These are phyloP conservation scores for Cupressus sempervirens DNA, from an alignment of 75 land plant genomes.

Conservation along the genomic window DNA sequence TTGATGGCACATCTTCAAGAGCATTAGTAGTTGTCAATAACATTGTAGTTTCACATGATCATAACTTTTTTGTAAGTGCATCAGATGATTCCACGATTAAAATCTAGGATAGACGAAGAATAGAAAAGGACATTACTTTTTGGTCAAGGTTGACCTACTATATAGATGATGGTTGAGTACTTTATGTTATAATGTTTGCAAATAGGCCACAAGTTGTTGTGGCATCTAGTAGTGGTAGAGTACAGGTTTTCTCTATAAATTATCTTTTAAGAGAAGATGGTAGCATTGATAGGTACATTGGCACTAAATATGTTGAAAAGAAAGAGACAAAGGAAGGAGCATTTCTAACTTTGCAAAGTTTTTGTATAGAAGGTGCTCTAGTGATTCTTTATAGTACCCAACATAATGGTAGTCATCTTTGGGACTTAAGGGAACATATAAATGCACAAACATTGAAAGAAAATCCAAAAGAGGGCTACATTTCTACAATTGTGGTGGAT, in stretches of 20 bases:
- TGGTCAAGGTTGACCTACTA: conserved; percentile 87
- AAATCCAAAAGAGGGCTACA: conserved; percentile 75
- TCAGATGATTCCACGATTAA: conserved; percentile 95
- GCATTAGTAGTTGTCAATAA: too few species aligned
- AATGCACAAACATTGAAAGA: conserved; percentile 63
- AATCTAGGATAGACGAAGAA: conserved; percentile 89
- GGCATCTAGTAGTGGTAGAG: too few species aligned
- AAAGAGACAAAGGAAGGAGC: conserved; percentile 77
- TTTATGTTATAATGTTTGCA: conserved; percentile 62
- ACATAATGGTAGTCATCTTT: conserved; percentile 80
- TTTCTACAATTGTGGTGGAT: conserved; percentile 67
- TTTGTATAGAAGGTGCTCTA: conserved; percentile 48
- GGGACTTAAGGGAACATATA: conserved; percentile 68
- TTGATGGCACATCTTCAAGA: too few species aligned
- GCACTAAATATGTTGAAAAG: conserved; percentile 70
- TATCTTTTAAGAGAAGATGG: too few species aligned
- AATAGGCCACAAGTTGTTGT: too few species aligned
- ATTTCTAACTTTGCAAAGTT: conserved; percentile 58
- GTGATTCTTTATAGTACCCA: conserved; percentile 90
- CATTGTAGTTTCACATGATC: too few species aligned
- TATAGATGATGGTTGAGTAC: conserved; percentile 57
- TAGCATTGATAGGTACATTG: conserved; percentile 78
- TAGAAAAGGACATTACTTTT: conserved; percentile 94
- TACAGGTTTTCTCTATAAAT: too few species aligned
- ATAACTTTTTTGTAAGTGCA: conserved; percentile 83